These are phyloP conservation scores for Bocquillonia castaneifolia DNA, from an alignment of 441 rosid species.

Conservation along the genomic window DNA sequence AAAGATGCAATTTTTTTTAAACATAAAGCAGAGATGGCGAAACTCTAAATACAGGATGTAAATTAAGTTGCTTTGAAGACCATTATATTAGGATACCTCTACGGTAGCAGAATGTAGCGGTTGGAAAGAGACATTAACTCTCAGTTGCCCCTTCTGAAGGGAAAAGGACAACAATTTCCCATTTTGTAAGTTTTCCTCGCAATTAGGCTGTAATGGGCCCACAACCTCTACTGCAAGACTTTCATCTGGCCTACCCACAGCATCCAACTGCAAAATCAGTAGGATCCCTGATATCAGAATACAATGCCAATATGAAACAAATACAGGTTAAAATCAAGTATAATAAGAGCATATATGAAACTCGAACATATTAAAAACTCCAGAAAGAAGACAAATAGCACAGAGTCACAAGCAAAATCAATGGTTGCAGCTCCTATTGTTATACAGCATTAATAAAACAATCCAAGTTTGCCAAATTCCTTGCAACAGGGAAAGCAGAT, in stretches of 20 bases:
- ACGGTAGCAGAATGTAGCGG: constrained; percentile 81
- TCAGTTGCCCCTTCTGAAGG: constrained; percentile 92
- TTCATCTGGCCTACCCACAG: constrained; percentile 91
- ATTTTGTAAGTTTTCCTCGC: constrained; percentile 55
- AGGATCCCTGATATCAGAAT: constrained; percentile 10
- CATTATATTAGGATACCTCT: constrained; percentile 57
- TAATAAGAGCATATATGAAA: constrained; percentile 7
- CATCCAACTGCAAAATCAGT: constrained; percentile 69
- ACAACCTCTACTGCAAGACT: constrained; percentile 75
- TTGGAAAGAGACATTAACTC: constrained; percentile 64
- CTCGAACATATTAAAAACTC: constrained; percentile 1
- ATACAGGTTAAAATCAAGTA: constrained; percentile 1
- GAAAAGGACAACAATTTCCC: constrained; percentile 72
- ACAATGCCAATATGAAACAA: neutral
- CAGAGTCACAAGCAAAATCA: neutral
- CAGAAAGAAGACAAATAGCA: neutral
- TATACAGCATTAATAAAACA: constrained; percentile 7
- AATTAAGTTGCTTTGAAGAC: constrained; percentile 5
- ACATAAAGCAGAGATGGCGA: constrained; percentile 9
- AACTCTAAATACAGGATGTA: neutral
- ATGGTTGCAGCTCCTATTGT: neutral
- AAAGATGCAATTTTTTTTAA: neutral
- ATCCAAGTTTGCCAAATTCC: constrained; percentile 16
- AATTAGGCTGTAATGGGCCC: constrained; percentile 54
- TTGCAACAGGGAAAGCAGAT: neutral